Conservation (phyloP, 306 rosid genomes). For the Comarum palustre region DNA sequence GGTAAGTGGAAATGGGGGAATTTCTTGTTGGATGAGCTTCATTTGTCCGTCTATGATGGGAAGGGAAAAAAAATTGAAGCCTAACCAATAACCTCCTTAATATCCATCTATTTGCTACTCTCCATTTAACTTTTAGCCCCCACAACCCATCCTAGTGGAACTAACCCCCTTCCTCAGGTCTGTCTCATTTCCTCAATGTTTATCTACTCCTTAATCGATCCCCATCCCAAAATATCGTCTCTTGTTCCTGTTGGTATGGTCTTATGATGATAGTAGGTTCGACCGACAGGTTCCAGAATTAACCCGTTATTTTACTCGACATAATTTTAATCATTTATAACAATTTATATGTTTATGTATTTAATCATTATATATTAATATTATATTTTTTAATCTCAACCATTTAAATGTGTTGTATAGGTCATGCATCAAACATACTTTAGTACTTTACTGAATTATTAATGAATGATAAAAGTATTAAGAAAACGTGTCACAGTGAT, state of each 20-base stretch:
- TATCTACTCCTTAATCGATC: constrained; percentile 33
- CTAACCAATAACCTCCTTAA: constrained; percentile 37
- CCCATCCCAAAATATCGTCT: background rate
- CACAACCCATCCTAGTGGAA: constrained; percentile 62
- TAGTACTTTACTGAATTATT: no score
- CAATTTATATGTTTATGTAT: no score
- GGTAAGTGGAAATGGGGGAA: constrained; percentile 29
- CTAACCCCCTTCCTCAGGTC: constrained; percentile 7
- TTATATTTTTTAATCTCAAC: no score
- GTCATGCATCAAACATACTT: no score
- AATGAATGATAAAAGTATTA: no score
- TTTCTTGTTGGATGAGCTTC: constrained; percentile 52
- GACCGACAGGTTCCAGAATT: background rate
- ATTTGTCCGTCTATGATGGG: background rate
- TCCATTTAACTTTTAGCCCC: constrained; percentile 45
- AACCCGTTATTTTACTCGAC: background rate
- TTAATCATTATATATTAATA: no score
- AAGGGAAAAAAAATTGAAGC: background rate
- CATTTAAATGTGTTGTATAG: no score
- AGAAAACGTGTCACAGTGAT: no score
- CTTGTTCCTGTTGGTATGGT: background rate
- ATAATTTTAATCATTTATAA: no score
- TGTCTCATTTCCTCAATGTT: constrained; percentile 19
- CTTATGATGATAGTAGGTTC: no score
- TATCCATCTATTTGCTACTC: no score